Conservation (phyloP, 352 stramenopile species). For the Globisporangium camurandrum region DNA sequence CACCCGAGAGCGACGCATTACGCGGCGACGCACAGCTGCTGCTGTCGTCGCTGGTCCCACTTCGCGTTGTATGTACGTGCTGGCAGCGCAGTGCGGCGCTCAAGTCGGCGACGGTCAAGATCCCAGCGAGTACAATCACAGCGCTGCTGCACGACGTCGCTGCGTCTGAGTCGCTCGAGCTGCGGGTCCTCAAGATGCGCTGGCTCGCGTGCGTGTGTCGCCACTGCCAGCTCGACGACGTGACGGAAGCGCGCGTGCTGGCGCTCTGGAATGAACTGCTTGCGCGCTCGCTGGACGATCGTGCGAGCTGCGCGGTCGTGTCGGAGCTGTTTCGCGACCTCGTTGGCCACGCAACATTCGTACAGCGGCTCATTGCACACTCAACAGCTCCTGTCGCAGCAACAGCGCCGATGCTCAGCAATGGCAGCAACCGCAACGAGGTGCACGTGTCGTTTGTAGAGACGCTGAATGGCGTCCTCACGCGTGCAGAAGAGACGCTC, state of each 20-base stretch:
- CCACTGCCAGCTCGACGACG: conserved; percentile 32
- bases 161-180: conserved; percentile 4
- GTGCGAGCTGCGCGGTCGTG: conserved; percentile 2
- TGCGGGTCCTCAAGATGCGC: conserved; percentile 17
- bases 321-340: conserved; percentile 8
- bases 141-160: conserved; percentile 3
- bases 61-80: conserved; percentile 2
- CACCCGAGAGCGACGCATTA: neutral
- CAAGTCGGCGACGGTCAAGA: conserved; percentile 9
- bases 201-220: conserved; percentile 28
- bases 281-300: conserved; percentile 2
- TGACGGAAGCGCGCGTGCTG: conserved; percentile 12
- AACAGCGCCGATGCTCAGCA: neutral
- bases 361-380: conserved; percentile 26
- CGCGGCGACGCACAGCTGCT: neutral
- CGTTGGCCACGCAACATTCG: conserved; percentile 2
- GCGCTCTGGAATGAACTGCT: conserved; percentile 16
- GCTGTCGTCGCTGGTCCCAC: neutral
- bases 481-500: conserved; percentile 22
- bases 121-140: conserved; percentile 26
- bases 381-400: neutral
- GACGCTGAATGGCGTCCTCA: conserved; percentile 22
- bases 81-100: neutral
- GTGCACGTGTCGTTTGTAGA: conserved; percentile 21
- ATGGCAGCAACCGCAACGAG: neutral